Conservation (phyloP, 108 stramenopile species). For the Nitzschia inconspicua region DNA sequence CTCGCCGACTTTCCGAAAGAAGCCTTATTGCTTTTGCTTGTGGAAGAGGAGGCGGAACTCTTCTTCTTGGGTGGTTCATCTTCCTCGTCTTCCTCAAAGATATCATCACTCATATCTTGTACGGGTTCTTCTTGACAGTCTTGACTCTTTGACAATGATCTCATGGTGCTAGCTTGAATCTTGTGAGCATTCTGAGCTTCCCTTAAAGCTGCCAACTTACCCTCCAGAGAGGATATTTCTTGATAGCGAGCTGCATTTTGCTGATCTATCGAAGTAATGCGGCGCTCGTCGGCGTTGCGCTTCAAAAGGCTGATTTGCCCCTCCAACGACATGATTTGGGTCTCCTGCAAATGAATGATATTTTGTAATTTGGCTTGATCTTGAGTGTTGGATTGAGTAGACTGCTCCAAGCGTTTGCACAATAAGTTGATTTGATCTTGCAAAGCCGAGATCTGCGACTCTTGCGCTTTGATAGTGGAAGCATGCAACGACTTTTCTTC, state of each 20-base stretch:
- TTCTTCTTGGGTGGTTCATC: not conserved
- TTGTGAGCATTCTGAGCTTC: conserved; percentile 7
- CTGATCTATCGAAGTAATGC: not conserved
- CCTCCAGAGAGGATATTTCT: conserved; percentile 19
- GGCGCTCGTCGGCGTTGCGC: not conserved
- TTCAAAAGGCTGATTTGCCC: not conserved
- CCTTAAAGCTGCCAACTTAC: conserved; percentile 5
- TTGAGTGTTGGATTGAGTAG: not conserved
- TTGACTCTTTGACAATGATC: not conserved
- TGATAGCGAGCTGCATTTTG: conserved; percentile 18
- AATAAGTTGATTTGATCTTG: conserved; percentile 13
- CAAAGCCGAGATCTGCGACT: conserved; percentile 18
- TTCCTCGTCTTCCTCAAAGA: not conserved
- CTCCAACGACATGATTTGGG: not conserved
- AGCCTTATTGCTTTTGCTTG: not conserved
- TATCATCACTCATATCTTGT: conserved; percentile 1
- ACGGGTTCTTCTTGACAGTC: not conserved
- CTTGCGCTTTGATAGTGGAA: conserved; percentile 18
- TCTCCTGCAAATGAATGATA: conserved; percentile 2
- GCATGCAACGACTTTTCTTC: conserved; percentile 13
- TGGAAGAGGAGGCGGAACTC: no score
- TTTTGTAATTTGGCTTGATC: conserved; percentile 3
- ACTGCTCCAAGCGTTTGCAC: not conserved
- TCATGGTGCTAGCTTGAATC: not conserved
- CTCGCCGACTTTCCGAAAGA: not conserved